These are phyloP conservation scores for Aphanomyces cochlioides DNA, from an alignment of 352 stramenopile genomes.

Conservation along the genomic window DNA sequence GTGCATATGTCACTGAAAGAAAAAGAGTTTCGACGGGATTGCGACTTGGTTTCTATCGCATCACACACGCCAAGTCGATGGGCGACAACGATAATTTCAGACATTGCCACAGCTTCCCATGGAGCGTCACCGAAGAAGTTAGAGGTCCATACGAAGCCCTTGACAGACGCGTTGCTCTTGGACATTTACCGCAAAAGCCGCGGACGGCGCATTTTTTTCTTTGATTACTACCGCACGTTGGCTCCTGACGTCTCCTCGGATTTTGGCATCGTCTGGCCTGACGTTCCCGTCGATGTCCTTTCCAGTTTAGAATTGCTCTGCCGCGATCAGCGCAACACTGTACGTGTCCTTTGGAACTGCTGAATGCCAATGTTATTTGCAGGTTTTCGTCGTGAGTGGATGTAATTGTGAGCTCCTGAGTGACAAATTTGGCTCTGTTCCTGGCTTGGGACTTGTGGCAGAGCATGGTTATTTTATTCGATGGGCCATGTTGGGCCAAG, in stretches of 20 bases:
- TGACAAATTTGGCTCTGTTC: slow-evolving; percentile 91
- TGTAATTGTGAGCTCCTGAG: slow-evolving; percentile 95
- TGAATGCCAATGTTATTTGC: slow-evolving; percentile 40
- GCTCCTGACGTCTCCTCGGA: slow-evolving; percentile 87
- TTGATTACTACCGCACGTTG: slow-evolving; percentile 98
- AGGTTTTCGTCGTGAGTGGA: slow-evolving; percentile 97
- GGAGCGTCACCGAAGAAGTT: slow-evolving; percentile 45
- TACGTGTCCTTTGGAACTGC: slow-evolving; percentile 92
- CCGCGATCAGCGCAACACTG: slow-evolving; percentile 92
- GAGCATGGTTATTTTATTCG: slow-evolving; percentile 98
- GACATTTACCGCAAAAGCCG: slow-evolving; percentile 65
- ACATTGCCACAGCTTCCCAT: slow-evolving; percentile 63
- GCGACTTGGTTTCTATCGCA: slow-evolving; percentile 72
- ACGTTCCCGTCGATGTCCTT: slow-evolving; percentile 63
- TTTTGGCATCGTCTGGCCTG: slow-evolving; percentile 66
- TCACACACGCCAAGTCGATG: slow-evolving; percentile 63
- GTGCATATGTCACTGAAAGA: slow-evolving; percentile 73
- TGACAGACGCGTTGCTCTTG: slow-evolving; percentile 59
- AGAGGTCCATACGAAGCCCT: slow-evolving; percentile 41
- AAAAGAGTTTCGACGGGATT: slow-evolving; percentile 64
- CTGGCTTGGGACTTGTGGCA: slow-evolving; percentile 94
- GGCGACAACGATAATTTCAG: slow-evolving; percentile 66
- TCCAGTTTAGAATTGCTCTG: slow-evolving; percentile 90
- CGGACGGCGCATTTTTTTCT: slow-evolving; percentile 88
- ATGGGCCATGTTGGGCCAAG: slow-evolving; percentile 53